These are phyloP conservation scores for Fonsecaea nubica DNA, from an alignment of 2,329 filamentous ascomycete species.

Conservation along the genomic window DNA sequence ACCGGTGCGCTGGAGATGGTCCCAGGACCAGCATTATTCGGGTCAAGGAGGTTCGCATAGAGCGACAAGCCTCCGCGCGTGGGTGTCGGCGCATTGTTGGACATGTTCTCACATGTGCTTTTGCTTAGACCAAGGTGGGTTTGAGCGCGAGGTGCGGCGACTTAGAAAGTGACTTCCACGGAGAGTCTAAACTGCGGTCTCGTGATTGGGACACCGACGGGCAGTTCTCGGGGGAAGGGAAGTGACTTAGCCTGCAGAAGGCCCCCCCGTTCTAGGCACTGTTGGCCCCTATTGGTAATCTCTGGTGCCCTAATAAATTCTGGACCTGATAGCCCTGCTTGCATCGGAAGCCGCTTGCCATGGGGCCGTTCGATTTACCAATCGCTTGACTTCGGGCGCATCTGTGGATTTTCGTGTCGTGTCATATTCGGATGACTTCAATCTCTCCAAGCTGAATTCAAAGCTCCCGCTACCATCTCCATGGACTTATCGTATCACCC, in stretches of 20 bases:
- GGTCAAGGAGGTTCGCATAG: constrained; percentile 82
- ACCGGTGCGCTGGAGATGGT: constrained; percentile 81
- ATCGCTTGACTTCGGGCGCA: constrained; percentile 8
- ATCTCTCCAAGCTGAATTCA: constrained; percentile 18
- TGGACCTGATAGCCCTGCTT: neutral
- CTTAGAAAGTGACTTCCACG: neutral
- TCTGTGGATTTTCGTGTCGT: constrained; percentile 16
- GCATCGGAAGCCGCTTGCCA: constrained; percentile 22
- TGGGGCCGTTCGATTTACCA: constrained; percentile 10
- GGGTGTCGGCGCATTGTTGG: constrained; percentile 32
- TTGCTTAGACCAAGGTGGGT: constrained; percentile 4
- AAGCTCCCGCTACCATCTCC: constrained; percentile 16
- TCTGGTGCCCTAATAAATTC: neutral
- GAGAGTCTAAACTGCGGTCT: constrained; percentile 4
- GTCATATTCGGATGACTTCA: constrained; percentile 12
- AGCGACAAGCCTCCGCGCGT: constrained; percentile 61
- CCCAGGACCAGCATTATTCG: constrained; percentile 53
- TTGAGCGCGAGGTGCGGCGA: neutral
- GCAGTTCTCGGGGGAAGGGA: constrained; percentile 28
- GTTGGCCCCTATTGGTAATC: neutral
- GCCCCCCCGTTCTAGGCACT: neutral
- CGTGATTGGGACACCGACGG: constrained; percentile 22
- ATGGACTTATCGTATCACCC: constrained; percentile 18
- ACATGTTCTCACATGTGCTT: constrained; percentile 26
- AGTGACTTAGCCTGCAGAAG: neutral